These are phyloP conservation scores for Carnegiea gigantea DNA, from an alignment of 179 eudicot genomes.

Conservation along the genomic window DNA sequence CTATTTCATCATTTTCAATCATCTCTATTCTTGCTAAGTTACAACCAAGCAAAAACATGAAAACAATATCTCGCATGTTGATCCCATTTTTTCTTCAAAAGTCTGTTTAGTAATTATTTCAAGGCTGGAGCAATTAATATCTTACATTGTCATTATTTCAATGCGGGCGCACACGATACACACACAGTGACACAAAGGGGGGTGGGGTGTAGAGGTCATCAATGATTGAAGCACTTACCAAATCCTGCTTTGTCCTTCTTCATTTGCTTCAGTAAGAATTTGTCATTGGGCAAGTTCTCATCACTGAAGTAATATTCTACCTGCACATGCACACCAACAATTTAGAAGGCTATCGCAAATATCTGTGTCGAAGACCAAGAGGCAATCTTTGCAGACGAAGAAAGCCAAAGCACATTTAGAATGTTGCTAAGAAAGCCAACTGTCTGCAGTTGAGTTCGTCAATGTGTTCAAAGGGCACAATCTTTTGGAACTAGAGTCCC, in stretches of 20 bases:
- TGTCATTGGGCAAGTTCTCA: conserved; percentile 76
- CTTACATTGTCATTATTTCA: neutral
- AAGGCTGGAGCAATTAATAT: neutral
- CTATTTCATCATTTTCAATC: conserved; percentile 17
- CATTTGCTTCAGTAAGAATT: conserved; percentile 70
- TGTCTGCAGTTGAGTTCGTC: neutral
- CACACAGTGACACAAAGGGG: neutral
- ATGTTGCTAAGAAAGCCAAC: neutral
- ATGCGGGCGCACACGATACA: neutral
- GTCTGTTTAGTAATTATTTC: neutral
- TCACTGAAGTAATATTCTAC: conserved; percentile 91
- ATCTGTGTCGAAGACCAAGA: neutral
- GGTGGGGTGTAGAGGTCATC: neutral
- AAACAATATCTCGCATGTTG: neutral
- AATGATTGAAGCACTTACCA: conserved; percentile 48
- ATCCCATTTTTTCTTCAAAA: neutral
- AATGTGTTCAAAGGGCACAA: neutral
- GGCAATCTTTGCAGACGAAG: neutral
- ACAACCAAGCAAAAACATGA: neutral
- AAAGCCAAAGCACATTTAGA: neutral
- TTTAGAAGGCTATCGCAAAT: neutral
- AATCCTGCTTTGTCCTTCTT: conserved; percentile 61
- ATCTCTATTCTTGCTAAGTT: conserved; percentile 24
- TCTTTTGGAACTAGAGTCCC: neutral
- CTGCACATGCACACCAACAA: conserved; percentile 36